Conservation (phyloP, 345 rosid species). For the Mercurialis annua region DNA sequence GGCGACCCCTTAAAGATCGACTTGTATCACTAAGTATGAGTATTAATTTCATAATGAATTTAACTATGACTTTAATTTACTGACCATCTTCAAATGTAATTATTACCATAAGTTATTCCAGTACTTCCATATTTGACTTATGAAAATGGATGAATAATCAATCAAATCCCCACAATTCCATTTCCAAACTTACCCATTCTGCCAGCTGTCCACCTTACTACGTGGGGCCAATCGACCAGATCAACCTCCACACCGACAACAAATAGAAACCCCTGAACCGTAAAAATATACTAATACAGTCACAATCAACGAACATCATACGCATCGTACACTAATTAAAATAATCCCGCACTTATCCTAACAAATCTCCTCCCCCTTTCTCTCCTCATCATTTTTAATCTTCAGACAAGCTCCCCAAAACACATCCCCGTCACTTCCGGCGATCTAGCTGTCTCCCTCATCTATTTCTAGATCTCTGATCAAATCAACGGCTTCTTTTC, state of each 20-base stretch:
- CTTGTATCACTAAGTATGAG: too few species aligned
- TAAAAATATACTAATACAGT: too few species aligned
- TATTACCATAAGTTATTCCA: too few species aligned
- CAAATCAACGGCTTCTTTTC: conserved; percentile 8
- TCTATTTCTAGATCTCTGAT: conserved; percentile 13
- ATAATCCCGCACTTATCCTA: conserved; percentile 10
- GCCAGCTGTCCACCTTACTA: background rate
- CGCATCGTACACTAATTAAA: conserved; percentile 22
- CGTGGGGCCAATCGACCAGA: conserved; percentile 9
- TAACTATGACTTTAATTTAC: too few species aligned
- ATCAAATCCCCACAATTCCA: too few species aligned
- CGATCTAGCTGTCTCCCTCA: conserved; percentile 16
- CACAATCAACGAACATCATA: conserved; percentile 26
- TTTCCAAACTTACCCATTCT: background rate
- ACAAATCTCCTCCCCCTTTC: background rate
- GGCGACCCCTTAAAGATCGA: too few species aligned
- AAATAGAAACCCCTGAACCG: too few species aligned
- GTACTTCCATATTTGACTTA: too few species aligned
- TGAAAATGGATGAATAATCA: too few species aligned
- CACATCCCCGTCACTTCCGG: conserved; percentile 19
- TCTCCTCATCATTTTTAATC: background rate
- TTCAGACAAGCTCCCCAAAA: conserved; percentile 18
- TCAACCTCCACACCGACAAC: background rate
- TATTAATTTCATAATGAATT: too few species aligned
- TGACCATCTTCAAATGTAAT: too few species aligned